A percentile compares a stretch with the other conserved stretches of the same genome.
Evolutionary conservation across 2,329 filamentous ascomycete genomes (phyloP).

Genomic region (Botryotinia convoluta): DNA sequence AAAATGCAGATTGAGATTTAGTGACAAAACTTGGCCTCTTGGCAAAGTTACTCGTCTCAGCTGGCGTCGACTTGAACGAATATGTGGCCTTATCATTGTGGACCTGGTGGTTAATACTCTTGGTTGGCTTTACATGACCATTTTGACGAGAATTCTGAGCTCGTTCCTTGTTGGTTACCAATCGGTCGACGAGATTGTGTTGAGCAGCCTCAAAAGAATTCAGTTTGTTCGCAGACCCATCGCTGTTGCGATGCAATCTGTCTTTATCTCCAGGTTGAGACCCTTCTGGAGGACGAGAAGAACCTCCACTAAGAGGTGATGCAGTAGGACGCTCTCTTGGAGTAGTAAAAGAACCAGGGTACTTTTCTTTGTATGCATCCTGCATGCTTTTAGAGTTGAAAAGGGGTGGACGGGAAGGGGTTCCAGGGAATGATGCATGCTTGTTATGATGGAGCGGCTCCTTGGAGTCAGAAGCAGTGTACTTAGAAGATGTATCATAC

Average conservation of each 20-base stretch:
- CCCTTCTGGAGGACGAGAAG: slow-evolving; percentile 25
- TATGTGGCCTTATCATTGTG: slow-evolving; percentile 9
- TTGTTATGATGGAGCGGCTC: slow-evolving; percentile 12
- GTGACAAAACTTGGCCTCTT: slow-evolving; percentile 26
- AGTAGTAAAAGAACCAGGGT: slow-evolving; percentile 21
- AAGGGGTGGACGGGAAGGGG: neutral
- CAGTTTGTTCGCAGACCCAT: slow-evolving; percentile 20
- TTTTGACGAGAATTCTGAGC: slow-evolving; percentile 12
- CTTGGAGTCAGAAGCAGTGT: slow-evolving; percentile 6
- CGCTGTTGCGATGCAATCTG: neutral
- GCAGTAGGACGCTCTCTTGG: slow-evolving; percentile 12
- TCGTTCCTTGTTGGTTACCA: slow-evolving; percentile 29
- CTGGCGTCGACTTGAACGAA: slow-evolving; percentile 19
- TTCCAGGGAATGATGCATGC: slow-evolving; percentile 16
- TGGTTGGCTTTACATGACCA: neutral
- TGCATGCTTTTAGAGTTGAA: slow-evolving; percentile 14
- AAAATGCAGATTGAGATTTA: slow-evolving; percentile 21
- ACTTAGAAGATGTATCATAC: slow-evolving; percentile 31
- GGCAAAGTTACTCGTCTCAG: slow-evolving; percentile 22
- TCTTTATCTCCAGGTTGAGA: slow-evolving; percentile 29
- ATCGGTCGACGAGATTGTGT: slow-evolving; percentile 29
- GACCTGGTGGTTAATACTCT: neutral
- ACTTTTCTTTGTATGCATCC: slow-evolving; percentile 23
- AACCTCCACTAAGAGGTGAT: slow-evolving; percentile 36
- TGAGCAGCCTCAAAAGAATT: slow-evolving; percentile 32